Base-by-base conservation (phyloP, 2,329 filamentous ascomycete species). In the Reticulascus tulasneorum region DNA sequence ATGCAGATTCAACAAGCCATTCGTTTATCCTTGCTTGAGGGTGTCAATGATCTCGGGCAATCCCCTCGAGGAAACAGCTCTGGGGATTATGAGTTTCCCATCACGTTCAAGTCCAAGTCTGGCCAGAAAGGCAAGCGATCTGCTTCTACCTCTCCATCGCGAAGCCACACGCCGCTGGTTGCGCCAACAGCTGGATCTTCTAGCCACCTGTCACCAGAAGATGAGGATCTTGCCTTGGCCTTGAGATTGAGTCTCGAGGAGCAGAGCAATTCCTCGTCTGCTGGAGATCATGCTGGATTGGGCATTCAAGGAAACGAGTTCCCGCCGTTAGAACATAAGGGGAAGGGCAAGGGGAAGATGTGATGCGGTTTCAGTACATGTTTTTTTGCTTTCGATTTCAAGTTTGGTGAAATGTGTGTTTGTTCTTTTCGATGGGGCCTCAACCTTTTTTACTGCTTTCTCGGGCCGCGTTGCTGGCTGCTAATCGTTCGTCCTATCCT, bases 1-100 rank as follows among this genome's bases (percentile, higher is more conserved):
- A 66, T 69, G 33, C 75, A 79, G 49, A 70, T 82, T 9, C 77
- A 82, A 55, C 69, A 76, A 35, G 79, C 79, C 2, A 77, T 83
- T 24, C 72, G 77, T 0, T 60, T 82, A 9, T 81, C 76, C 3
- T 58, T 82, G 7, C 60, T 81, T 33, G 77, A 82, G 45, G 67
- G 68, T 6, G 65, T 68, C 23, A 68, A 73, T 35, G 71, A 73
- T 19, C 49, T 53, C 2, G 66, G 61, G 2, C 59, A 66, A 27
- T 71, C 69, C 4, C 66, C 72, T 0, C 60, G 51, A 9, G 69
- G 56, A 16, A 61, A 63, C 42, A 69, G 64, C 42, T 66, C 64
- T 8, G 64, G 66, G 13, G 72, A 71, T 12, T 73, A 70, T 41
- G 71, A 75, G 24, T 69, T 73, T 30, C 61, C 69, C 11, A 62